These are phyloP conservation scores for Penicillium odoratum DNA, from an alignment of 495 filamentous ascomycete genomes.

Conservation along the genomic window DNA sequence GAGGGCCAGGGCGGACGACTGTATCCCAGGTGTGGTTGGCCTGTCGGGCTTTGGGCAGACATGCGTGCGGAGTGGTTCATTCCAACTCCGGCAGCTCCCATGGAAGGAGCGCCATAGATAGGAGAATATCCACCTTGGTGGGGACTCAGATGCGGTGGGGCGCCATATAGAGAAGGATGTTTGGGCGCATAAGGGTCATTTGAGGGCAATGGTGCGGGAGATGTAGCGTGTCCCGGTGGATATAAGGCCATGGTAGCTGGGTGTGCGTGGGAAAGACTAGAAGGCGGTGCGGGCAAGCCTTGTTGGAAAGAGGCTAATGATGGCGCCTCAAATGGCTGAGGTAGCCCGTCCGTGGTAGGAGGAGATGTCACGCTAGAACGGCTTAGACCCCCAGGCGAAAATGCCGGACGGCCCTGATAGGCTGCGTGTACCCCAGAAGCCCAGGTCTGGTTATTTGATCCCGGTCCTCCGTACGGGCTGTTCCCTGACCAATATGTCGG, in stretches of 20 bases:
- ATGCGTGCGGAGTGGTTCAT: conserved; percentile 56
- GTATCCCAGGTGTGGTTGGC: conserved; percentile 48
- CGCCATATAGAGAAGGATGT: conserved; percentile 52
- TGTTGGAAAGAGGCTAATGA: conserved; percentile 58
- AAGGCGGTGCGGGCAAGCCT: conserved; percentile 47
- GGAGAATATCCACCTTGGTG: conserved; percentile 59
- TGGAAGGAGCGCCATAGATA: conserved; percentile 55
- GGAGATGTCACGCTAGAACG: conserved; percentile 54
- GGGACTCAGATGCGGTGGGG: conserved; percentile 62
- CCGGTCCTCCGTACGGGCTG: conserved; percentile 46
- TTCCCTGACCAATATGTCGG: conserved; percentile 48
- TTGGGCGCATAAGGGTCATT: conserved; percentile 64
- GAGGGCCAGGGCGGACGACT: conserved; percentile 54
- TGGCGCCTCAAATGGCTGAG: conserved; percentile 60
- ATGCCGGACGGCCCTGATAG: conserved; percentile 48
- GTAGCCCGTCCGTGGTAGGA: conserved; percentile 45
- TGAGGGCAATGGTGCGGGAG: conserved; percentile 58
- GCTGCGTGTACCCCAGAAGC: conserved; percentile 39
- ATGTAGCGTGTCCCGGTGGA: conserved; percentile 54
- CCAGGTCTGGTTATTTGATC: conserved; percentile 44
- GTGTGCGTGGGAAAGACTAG: conserved; percentile 28
- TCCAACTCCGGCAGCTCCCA: conserved; percentile 60
- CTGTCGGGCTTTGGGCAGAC: conserved; percentile 51
- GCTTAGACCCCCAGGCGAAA: conserved; percentile 52
- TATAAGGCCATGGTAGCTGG: conserved; percentile 27